These are phyloP conservation scores for Cercospora beticola DNA, from an alignment of 2,329 filamentous ascomycete species.

Conservation along the genomic window DNA sequence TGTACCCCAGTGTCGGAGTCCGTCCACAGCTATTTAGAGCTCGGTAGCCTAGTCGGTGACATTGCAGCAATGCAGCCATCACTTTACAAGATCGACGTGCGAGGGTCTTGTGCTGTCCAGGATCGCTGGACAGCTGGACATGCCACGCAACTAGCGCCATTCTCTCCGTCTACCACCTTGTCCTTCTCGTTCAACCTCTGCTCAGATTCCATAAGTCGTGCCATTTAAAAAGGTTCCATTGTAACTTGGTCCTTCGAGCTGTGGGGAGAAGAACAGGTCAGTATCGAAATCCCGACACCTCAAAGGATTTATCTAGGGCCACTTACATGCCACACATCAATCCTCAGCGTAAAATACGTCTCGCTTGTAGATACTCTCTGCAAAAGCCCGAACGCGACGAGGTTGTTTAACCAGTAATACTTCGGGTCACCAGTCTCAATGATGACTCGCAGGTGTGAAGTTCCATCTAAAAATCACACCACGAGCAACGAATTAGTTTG, in stretches of 20 bases:
- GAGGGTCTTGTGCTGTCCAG: background rate
- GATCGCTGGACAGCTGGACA: background rate
- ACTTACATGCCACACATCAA: slow-evolving; percentile 36
- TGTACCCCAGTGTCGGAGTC: background rate
- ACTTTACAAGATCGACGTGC: background rate
- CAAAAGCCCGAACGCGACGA: slow-evolving; percentile 33
- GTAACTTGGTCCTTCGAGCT: slow-evolving; percentile 21
- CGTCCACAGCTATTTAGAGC: background rate
- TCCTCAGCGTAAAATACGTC: slow-evolving; percentile 24
- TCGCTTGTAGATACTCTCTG: slow-evolving; percentile 18
- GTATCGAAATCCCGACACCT: no score
- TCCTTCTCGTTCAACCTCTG: background rate
- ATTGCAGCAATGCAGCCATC: background rate
- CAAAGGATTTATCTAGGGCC: no score
- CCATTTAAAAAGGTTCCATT: slow-evolving; percentile 26
- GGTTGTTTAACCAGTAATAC: slow-evolving; percentile 43
- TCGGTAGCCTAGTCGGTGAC: background rate
- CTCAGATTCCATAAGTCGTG: slow-evolving; percentile 17
- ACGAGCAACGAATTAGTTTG: background rate
- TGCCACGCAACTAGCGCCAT: background rate
- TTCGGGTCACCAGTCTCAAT: slow-evolving; percentile 40
- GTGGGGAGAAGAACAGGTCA: background rate
- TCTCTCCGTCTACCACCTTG: background rate
- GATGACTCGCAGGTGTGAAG: slow-evolving; percentile 36
- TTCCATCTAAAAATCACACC: slow-evolving; percentile 18